Evolutionary conservation across 805 yeast species (phyloP), one percentile per base, ranked within the genome.

Genomic region (Komagataella mondaviorum): DNA sequence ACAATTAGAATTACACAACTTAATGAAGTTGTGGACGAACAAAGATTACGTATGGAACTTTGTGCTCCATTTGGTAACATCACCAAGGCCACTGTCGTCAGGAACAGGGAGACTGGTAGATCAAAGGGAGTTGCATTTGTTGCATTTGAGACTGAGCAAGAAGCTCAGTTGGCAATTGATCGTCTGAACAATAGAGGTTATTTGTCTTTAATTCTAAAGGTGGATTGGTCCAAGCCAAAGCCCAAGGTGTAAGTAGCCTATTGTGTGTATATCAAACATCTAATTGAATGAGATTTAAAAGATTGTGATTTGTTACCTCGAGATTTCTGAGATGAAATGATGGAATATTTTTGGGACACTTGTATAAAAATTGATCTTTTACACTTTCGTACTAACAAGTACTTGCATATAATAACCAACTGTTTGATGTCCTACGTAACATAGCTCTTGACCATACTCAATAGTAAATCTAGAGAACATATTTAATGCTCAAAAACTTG

Each of bases 111-210:
- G 61, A 93, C 98, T 23, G 93, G 96, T 57, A 84, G 83, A 68
- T 86, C 96, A 47, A 85, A 88, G 71, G 99, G 99, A 63, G 81
- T 91, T 68, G 98, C 98, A 5, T 93, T 88, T 68, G 95, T 90
- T 57, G 83, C 91, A 54, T 86, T 86, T 66, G 78, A 76, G 54
- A 76, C 81, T 52, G 80, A 80, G 63, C 66, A 68, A 53, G 72
- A 71, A 58, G 99, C 98, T 47, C 83, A 85, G 69, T 67, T 65
- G 57, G 98, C 96, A 50, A 72, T 85, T 69, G 81, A 85, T 55
- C 65, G 65, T 55, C 76, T 89, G 69, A 77, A 93, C 67, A 96
- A 97, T 62, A 85, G 81, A 73, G 96, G 97, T 76, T 85, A 85
- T 77, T 86, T 85, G 78, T 85, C 83, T 62, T 76, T 91, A 78